These are phyloP conservation scores for Tuctoria greenei DNA, from an alignment of 176 grass and related monocot genomes.

Conservation along the genomic window DNA sequence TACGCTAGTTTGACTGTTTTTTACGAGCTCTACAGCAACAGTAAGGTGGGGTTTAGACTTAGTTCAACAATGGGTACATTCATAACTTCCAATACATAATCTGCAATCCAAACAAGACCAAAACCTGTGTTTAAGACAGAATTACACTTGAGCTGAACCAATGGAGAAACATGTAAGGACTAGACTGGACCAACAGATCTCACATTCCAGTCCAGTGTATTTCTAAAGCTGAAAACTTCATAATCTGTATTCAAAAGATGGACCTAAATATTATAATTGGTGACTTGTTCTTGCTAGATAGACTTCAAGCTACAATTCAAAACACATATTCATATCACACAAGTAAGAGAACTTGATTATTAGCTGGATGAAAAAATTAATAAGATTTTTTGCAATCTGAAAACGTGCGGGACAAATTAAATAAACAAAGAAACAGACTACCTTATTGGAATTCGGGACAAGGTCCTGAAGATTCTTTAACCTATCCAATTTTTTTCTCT, in stretches of 20 bases:
- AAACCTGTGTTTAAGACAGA: background rate
- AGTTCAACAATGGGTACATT: background rate
- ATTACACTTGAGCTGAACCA: no score
- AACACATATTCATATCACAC: conserved; percentile 6
- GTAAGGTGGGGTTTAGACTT: background rate
- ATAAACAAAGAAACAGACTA: no score
- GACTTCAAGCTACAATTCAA: background rate
- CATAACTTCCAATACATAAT: background rate
- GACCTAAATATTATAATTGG: background rate
- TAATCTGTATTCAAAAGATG: background rate
- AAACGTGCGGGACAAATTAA: no score
- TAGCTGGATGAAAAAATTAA: no score
- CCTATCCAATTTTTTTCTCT: no score
- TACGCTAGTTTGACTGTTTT: background rate
- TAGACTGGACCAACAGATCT: conserved; percentile 1
- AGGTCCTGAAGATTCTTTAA: no score
- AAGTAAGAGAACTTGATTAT: no score
- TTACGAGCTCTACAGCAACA: background rate
- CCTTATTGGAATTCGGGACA: no score
- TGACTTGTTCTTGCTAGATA: background rate
- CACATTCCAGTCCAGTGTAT: conserved; percentile 1
- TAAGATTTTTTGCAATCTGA: no score
- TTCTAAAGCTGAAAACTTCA: background rate
- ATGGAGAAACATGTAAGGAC: background rate
- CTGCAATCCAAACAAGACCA: background rate